Evolutionary conservation across 306 rosid genomes (phyloP).

Genomic region (Geum urbanum): DNA sequence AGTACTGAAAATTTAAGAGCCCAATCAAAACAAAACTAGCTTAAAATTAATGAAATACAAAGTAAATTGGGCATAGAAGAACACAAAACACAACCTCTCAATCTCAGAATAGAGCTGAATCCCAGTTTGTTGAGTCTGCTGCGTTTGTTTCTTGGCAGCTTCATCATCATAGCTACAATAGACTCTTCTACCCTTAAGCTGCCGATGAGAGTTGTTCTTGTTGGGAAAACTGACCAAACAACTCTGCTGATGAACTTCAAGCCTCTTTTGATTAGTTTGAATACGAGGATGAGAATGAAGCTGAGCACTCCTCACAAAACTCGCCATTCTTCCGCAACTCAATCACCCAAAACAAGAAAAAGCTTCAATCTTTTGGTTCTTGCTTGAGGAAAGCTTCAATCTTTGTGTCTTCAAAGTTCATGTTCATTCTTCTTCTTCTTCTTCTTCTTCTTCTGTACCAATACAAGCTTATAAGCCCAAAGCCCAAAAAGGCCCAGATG

Average conservation of each 20-base stretch:
- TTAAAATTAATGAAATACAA: too few relatives aligned
- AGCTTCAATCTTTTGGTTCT: neutral
- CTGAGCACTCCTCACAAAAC: slow-evolving; percentile 25
- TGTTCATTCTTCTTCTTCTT: slow-evolving; percentile 2
- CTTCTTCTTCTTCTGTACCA: neutral
- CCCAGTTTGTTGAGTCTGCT: slow-evolving; percentile 37
- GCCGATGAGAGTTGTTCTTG: neutral
- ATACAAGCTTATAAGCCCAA: neutral
- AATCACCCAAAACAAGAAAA: neutral
- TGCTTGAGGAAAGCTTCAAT: neutral
- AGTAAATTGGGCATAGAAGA: neutral
- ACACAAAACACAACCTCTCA: slow-evolving; percentile 47
- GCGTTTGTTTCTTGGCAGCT: slow-evolving; percentile 5
- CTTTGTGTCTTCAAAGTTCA: slow-evolving; percentile 1
- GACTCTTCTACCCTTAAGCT: slow-evolving; percentile 23
- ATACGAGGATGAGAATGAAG: slow-evolving; percentile 14
- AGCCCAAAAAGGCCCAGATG: neutral
- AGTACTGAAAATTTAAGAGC: too few relatives aligned
- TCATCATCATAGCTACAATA: slow-evolving; percentile 35
- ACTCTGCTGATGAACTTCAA: slow-evolving; percentile 19
- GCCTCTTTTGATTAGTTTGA: slow-evolving; percentile 8
- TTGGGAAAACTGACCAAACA: slow-evolving; percentile 4
- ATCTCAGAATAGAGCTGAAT: slow-evolving; percentile 77
- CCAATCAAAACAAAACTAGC: too few relatives aligned
- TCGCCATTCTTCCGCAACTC: slow-evolving; percentile 28